These are phyloP conservation scores for Amphibolis antarctica DNA, from an alignment of 106 monocot species.

Conservation along the genomic window DNA sequence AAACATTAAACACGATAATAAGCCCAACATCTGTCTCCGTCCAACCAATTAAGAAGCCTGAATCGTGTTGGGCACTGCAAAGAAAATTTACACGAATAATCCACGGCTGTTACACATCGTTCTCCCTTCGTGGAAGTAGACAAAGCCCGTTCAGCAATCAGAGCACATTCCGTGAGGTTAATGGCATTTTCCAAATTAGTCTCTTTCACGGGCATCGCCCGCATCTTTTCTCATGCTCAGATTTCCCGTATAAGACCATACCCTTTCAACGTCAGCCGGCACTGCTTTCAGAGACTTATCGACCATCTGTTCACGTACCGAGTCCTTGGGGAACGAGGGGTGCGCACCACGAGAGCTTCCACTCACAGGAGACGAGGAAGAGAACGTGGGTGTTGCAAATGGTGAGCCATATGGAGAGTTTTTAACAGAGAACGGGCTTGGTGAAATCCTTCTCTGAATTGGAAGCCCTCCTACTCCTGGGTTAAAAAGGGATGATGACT, in stretches of 20 bases:
- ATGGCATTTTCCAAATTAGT: conserved; percentile 10
- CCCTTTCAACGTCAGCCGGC: conserved; percentile 28
- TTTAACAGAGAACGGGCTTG: conserved; percentile 80
- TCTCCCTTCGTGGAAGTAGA: no score
- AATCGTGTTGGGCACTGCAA: no score
- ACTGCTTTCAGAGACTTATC: conserved; percentile 26
- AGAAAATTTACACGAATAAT: no score
- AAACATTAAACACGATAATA: no score
- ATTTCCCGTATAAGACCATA: conserved; percentile 50
- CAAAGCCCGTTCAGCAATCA: no score
- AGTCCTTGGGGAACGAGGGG: conserved; percentile 15
- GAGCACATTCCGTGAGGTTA: no score
- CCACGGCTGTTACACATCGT: no score
- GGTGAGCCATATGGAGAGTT: conserved; percentile 72
- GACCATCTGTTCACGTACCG: conserved; percentile 4
- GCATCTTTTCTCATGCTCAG: conserved; percentile 46
- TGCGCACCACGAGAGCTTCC: conserved; percentile 48
- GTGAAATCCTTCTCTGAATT: conserved; percentile 83
- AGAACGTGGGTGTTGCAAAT: conserved; percentile 57
- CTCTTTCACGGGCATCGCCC: conserved; percentile 55
- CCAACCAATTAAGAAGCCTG: no score
- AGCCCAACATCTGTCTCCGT: no score
- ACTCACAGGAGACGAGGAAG: conserved; percentile 49
- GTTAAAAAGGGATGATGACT: conserved; percentile 36
- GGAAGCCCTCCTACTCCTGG: conserved; percentile 60